Evolutionary conservation across 768 basidiomycete species (phyloP).

Genomic region (Suillus subaureus): DNA sequence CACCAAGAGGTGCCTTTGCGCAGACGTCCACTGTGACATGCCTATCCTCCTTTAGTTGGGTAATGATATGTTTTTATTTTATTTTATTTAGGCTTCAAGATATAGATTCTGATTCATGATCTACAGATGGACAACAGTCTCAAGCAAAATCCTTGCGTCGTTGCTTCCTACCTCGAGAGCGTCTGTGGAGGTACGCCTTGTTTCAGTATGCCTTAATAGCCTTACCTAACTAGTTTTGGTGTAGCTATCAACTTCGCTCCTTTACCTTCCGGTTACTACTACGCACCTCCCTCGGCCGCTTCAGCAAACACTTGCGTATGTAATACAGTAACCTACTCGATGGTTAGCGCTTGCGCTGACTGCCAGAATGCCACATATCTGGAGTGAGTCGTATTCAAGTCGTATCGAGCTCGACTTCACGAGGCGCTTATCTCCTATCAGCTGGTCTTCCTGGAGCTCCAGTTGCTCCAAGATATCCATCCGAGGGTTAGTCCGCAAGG

Average conservation of each 20-base stretch:
- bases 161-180: slow-evolving; percentile 45
- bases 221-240: slow-evolving; percentile 5
- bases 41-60: slow-evolving; percentile 27
- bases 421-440: slow-evolving; percentile 21
- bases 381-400: slow-evolving; percentile 1
- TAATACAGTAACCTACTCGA: slow-evolving; percentile 56
- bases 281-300: slow-evolving; percentile 35
- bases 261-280: slow-evolving; percentile 35
- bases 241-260: slow-evolving; percentile 40
- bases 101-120: background rate
- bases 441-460: slow-evolving; percentile 53
- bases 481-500: slow-evolving; percentile 22
- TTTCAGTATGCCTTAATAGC: slow-evolving; percentile 12
- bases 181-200: slow-evolving; percentile 45
- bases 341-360: slow-evolving; percentile 57
- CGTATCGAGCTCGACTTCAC: background rate
- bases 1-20: slow-evolving; percentile 20
- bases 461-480: slow-evolving; percentile 46
- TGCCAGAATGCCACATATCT: too few relatives aligned
- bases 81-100: background rate
- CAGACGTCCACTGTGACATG: slow-evolving; percentile 28
- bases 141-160: slow-evolving; percentile 46
- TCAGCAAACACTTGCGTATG: slow-evolving; percentile 46
- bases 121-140: slow-evolving; percentile 43
- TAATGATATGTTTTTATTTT: slow-evolving; percentile 5